These are phyloP conservation scores for Xylariomycetidae sp. DNA, from an alignment of 2,329 filamentous ascomycete genomes.

Conservation along the genomic window DNA sequence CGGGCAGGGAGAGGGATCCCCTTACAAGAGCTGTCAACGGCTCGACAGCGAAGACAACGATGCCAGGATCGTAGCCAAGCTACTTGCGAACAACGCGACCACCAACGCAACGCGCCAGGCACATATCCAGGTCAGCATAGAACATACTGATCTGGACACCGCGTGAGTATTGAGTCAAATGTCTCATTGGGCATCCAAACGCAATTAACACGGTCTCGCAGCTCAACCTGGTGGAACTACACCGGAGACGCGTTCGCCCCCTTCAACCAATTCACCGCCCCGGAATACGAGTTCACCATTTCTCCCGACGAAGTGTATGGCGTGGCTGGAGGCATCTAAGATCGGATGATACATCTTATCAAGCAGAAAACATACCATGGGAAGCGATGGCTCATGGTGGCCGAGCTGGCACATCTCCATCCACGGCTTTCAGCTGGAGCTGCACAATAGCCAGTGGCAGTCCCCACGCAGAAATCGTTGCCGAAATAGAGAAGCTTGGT, in stretches of 20 bases:
- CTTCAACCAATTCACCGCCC: constrained; percentile 22
- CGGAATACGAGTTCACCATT: constrained; percentile 25
- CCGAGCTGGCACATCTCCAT: too few species aligned
- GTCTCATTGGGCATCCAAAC: too few species aligned
- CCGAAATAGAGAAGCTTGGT: too few species aligned
- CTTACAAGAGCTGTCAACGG: constrained; percentile 21
- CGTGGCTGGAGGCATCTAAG: too few species aligned
- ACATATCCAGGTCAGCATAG: constrained; percentile 26
- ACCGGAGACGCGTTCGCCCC: constrained; percentile 22
- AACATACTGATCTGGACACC: constrained; percentile 23
- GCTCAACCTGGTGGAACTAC: constrained; percentile 28
- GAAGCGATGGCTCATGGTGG: neutral
- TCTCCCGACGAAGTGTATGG: constrained; percentile 22
- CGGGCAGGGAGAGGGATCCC: constrained; percentile 21
- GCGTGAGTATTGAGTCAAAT: constrained; percentile 18
- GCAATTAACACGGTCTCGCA: too few species aligned
- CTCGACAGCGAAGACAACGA: constrained; percentile 16
- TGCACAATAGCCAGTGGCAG: too few species aligned
- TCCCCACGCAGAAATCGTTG: too few species aligned
- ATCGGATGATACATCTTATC: constrained; percentile 9
- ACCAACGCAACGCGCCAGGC: constrained; percentile 14
- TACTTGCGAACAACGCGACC: constrained; percentile 17
- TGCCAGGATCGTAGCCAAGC: constrained; percentile 24
- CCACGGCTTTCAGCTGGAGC: too few species aligned
- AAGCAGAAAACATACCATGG: constrained; percentile 1